These are phyloP conservation scores for Vanrija sp. DNA, from an alignment of 1,284 basidiomycete species.

Conservation along the genomic window DNA sequence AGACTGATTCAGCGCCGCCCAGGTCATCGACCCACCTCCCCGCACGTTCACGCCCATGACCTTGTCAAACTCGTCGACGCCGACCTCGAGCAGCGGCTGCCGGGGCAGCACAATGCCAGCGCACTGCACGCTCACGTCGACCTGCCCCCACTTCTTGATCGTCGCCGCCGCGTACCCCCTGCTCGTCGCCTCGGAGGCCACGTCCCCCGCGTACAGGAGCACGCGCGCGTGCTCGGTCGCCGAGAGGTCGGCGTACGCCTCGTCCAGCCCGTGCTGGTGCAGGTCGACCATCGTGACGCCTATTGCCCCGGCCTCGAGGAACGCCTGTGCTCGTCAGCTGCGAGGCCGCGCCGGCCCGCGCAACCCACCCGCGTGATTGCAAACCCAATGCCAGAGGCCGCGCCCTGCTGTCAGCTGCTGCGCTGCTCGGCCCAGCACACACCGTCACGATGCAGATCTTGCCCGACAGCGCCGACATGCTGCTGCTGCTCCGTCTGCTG, in stretches of 20 bases:
- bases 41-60: slow-evolving; percentile 13
- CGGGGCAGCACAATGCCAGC: slow-evolving; percentile 11
- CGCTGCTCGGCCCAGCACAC: no score
- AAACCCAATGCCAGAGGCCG: no score
- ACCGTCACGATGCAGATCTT: no score
- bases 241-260: not conserved
- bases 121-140: slow-evolving; percentile 16
- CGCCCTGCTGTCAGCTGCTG: no score
- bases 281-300: slow-evolving; percentile 22
- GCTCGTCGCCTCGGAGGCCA: slow-evolving; percentile 4
- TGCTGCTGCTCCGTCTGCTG: no score
- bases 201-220: slow-evolving; percentile 12
- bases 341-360: no score
- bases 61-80: slow-evolving; percentile 11
- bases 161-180: slow-evolving; percentile 4
- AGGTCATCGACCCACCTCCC: slow-evolving; percentile 14
- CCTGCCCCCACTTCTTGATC: slow-evolving; percentile 11
- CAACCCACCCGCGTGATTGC: no score
- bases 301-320: slow-evolving; percentile 13
- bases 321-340: not conserved
- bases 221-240: not conserved
- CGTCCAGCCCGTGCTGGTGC: not conserved
- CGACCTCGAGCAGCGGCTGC: slow-evolving; percentile 4
- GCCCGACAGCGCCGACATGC: no score
- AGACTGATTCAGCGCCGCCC: slow-evolving; percentile 11